Base-by-base conservation (phyloP, 176 grass and related monocot genomes). In the Areca catechu region DNA sequence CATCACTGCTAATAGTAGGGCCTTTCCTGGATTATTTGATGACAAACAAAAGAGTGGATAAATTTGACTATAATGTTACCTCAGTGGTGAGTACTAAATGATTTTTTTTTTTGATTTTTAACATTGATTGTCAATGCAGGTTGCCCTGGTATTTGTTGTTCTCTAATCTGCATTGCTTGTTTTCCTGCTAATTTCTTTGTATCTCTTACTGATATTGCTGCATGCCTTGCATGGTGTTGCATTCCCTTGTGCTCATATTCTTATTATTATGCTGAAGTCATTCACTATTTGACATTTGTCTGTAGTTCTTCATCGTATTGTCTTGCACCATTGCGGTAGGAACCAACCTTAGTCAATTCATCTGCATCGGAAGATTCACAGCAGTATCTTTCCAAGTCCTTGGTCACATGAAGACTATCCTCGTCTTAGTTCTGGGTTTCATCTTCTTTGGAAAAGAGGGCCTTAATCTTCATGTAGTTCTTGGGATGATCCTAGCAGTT, bases 291-390 rank as follows among this genome's bases (percentile, higher is more conserved):
- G 34, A 4, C 53, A 67, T 14, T 18, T 61, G 17, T 53, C 34
- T 54, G 29, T 64, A 86, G 83, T 80, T 86, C 64, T 73, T 74
- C 27, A 57, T 80, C 3, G 23, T 60, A 5, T 51, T 86, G 58
- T 86, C 77, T 9, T 86, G 83, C 62, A 48, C 48, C 7, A 80
- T 77, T 69, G 77, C 83, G 22, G 55, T 77, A 0, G 83, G 83
- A 37, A 80, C 77, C 63, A 80, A 80, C 49, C 77, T 80, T 25
- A 86, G 83, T 68, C 83, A 77, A 14, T 72, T 72, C 62, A 79
- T 72, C 16, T 79, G 76, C 49, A 72, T 79, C 7, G 69, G 68
- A 61, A 67, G 76, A 48, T 79, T 79, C 49, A 72, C 76, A 6
- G 49, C 68, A 3, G 76, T 79, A 14, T 79, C 56, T 6, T 79